phyloP scores from a whole-genome alignment of 306 rosid species.

The Pachyrhizus erosus region DNA sequence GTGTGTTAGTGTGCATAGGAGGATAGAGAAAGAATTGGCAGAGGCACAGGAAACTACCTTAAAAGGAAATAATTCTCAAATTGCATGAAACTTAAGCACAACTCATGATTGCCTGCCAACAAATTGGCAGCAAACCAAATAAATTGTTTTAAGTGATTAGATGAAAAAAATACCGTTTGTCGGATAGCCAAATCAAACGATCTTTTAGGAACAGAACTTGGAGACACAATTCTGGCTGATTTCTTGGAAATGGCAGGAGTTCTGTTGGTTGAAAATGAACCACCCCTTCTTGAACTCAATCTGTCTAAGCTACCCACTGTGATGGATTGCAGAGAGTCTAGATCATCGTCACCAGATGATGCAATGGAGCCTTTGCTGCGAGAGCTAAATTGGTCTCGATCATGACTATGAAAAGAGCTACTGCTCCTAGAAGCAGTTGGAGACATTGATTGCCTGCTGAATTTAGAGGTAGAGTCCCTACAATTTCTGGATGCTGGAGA shows the following conservation, averaged over 20 bases:
- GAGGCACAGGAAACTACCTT: neutral
- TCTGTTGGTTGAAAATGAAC: conserved; percentile 59
- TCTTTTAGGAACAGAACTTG: conserved; percentile 80
- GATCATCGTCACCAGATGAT: conserved; percentile 81
- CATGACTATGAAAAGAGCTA: conserved; percentile 74
- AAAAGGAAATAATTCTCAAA: conserved; percentile 3
- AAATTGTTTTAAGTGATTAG: neutral
- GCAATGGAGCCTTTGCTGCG: conserved; percentile 77
- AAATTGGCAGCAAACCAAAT: conserved; percentile 5
- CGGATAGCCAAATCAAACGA: conserved; percentile 73
- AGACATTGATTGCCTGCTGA: conserved; percentile 75
- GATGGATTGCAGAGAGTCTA: conserved; percentile 72
- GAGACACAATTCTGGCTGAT: conserved; percentile 57
- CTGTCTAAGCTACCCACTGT: conserved; percentile 69
- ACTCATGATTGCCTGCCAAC: conserved; percentile 15
- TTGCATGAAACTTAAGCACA: neutral
- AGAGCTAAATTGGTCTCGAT: conserved; percentile 73
- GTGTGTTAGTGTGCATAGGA: neutral
- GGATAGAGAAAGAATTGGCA: neutral
- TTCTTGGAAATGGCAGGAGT: conserved; percentile 66
- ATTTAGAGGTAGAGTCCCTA: conserved; percentile 61
- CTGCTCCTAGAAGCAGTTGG: conserved; percentile 84
- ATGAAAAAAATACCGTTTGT: conserved; percentile 65
- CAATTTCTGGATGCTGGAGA: conserved; percentile 82
- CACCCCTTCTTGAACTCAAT: conserved; percentile 57